phyloP scores from a whole-genome alignment of 441 rosid species.

The Pelargonium citronellum region DNA sequence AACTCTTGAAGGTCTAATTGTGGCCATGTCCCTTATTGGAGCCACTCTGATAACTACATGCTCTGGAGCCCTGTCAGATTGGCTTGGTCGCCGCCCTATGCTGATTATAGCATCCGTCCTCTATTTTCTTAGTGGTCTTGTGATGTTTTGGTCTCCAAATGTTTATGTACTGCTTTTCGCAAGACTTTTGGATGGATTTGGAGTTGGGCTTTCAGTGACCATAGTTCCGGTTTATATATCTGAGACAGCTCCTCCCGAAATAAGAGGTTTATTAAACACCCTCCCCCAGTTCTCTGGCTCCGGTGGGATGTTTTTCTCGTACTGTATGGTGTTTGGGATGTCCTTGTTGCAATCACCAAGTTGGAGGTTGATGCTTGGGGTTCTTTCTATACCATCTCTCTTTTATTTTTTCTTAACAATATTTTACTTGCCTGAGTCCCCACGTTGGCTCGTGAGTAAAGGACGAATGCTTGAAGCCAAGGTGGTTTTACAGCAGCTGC shows the following conservation, averaged over 20 bases:
- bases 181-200: slow-evolving; percentile 78
- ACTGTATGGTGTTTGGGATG: slow-evolving; percentile 79
- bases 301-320: slow-evolving; percentile 75
- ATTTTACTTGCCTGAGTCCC: slow-evolving; percentile 85
- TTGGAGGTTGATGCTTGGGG: slow-evolving; percentile 91
- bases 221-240: slow-evolving; percentile 77
- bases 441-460: slow-evolving; percentile 94
- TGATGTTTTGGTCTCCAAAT: slow-evolving; percentile 88
- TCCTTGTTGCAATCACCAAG: slow-evolving; percentile 56
- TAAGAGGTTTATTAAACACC: slow-evolving; percentile 73
- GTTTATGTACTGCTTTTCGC: slow-evolving; percentile 61
- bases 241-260: slow-evolving; percentile 87
- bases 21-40: slow-evolving; percentile 85
- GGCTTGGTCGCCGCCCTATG: slow-evolving; percentile 71
- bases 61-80: slow-evolving; percentile 71
- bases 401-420: slow-evolving; percentile 41
- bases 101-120: slow-evolving; percentile 63
- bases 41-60: slow-evolving; percentile 75
- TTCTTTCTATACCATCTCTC: slow-evolving; percentile 65
- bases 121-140: slow-evolving; percentile 57
- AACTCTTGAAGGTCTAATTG: slow-evolving; percentile 66
- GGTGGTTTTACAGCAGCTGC: slow-evolving; percentile 61
- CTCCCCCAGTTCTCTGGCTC: slow-evolving; percentile 86
- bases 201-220: slow-evolving; percentile 72
- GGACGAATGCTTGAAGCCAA: slow-evolving; percentile 79